Evolutionary conservation across 2,329 filamentous ascomycete genomes (phyloP).

Genomic region (Aspergillus ochraceus): DNA sequence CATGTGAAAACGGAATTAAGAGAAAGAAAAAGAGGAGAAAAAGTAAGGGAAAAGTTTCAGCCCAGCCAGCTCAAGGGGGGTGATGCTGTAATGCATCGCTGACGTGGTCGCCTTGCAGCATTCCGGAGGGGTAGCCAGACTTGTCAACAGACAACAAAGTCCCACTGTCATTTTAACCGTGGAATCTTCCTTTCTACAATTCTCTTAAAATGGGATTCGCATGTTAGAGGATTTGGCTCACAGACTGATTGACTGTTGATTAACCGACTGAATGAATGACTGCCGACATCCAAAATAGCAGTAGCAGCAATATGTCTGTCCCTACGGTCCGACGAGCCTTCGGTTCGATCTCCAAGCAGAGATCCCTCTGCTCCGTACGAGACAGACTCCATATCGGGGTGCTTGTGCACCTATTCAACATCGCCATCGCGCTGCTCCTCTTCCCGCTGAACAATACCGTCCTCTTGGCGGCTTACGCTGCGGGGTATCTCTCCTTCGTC

Average conservation of each 20-base stretch:
- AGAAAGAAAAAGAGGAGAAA: neutral
- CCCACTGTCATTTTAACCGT: too few species aligned
- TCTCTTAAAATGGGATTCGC: neutral
- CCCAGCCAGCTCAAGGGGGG: constrained; percentile 12
- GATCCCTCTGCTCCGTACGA: constrained; percentile 10
- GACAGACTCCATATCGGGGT: constrained; percentile 13
- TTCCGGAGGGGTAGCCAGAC: constrained; percentile 7
- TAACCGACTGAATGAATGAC: neutral
- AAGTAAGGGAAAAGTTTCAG: neutral
- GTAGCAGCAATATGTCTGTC: constrained; percentile 20
- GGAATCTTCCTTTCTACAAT: neutral
- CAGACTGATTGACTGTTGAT: too few species aligned
- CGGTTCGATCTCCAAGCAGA: constrained; percentile 9
- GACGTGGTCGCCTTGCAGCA: constrained; percentile 23
- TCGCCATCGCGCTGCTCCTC: constrained; percentile 26
- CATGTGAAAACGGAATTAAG: too few species aligned
- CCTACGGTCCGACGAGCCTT: constrained; percentile 19
- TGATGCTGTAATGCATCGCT: constrained; percentile 13
- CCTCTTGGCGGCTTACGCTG: constrained; percentile 39
- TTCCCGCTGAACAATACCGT: constrained; percentile 54
- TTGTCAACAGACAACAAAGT: neutral
- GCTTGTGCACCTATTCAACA: constrained; percentile 26
- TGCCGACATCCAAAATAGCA: neutral
- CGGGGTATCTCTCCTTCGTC: constrained; percentile 29
- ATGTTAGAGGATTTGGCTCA: too few species aligned